phyloP scores from a whole-genome alignment of 495 filamentous ascomycete genomes.

The Penicillium lividum region DNA sequence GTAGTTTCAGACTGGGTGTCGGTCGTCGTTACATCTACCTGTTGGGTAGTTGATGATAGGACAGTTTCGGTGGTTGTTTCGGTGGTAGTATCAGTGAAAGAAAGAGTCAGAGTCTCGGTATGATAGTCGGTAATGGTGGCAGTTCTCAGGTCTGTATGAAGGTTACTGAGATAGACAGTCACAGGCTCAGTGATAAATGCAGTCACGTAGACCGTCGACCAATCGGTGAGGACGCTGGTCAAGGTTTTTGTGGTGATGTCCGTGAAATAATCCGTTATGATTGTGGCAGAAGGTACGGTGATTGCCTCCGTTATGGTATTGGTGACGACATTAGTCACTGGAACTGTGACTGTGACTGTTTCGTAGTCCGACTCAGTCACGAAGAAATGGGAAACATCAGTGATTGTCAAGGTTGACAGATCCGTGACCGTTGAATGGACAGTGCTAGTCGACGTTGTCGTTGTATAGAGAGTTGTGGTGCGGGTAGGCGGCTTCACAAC shows the following conservation, averaged over 20 bases:
- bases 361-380: background rate
- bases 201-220: background rate
- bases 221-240: constrained; percentile 1
- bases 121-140: constrained; percentile 10
- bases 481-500: constrained; percentile 1
- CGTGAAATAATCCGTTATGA: background rate
- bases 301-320: background rate
- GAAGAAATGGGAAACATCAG: background rate
- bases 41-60: background rate
- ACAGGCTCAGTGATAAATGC: constrained; percentile 1
- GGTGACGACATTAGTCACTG: constrained; percentile 1
- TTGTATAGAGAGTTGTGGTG: constrained; percentile 6
- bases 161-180: background rate
- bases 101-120: constrained; percentile 11
- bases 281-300: constrained; percentile 1
- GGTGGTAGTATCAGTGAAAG: constrained; percentile 9
- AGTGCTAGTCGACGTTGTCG: background rate
- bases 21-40: constrained; percentile 1
- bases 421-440: background rate
- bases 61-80: constrained; percentile 5
- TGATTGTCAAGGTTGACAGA: background rate
- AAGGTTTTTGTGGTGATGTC: constrained; percentile 2
- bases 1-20: background rate
- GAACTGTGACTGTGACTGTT: constrained; percentile 2
- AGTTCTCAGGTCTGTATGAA: constrained; percentile 2